Evolutionary conservation across 192 early-diverging fungal genomes (phyloP).

Genomic region (Phlyctochytrium planicorne): DNA sequence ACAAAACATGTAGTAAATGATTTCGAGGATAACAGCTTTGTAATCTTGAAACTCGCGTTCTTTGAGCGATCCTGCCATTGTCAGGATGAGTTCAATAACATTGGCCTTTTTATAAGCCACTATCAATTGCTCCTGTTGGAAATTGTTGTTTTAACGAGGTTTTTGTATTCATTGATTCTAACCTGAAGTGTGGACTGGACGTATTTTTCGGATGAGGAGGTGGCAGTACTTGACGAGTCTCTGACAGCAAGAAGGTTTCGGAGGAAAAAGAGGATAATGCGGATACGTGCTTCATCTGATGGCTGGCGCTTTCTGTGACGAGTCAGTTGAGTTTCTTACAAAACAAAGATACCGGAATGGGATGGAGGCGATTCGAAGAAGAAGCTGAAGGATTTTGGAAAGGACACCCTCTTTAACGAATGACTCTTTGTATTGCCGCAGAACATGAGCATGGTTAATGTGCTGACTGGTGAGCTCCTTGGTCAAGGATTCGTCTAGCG

Average conservation of each 20-base stretch:
- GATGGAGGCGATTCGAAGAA: no score
- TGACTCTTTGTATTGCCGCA: slow-evolving; percentile 72
- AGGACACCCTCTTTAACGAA: slow-evolving; percentile 61
- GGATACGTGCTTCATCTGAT: slow-evolving; percentile 61
- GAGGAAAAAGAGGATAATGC: slow-evolving; percentile 71
- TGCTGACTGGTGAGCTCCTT: slow-evolving; percentile 22
- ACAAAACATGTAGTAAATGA: slow-evolving; percentile 60
- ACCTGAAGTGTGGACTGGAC: slow-evolving; percentile 67
- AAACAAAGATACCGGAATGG: no score
- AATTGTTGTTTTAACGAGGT: background rate
- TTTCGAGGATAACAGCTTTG: slow-evolving; percentile 64
- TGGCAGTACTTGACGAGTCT: slow-evolving; percentile 61
- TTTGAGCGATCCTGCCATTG: slow-evolving; percentile 64
- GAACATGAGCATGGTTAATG: slow-evolving; percentile 41
- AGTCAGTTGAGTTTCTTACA: no score
- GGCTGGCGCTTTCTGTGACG: no score
- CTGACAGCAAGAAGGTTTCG: slow-evolving; percentile 80
- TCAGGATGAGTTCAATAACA: slow-evolving; percentile 67
- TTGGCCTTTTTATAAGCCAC: slow-evolving; percentile 56
- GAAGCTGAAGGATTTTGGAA: slow-evolving; percentile 46
- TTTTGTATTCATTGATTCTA: background rate
- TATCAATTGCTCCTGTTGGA: slow-evolving; percentile 63
- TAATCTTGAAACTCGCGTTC: slow-evolving; percentile 60
- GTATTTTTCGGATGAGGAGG: slow-evolving; percentile 54
- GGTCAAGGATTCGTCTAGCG: slow-evolving; percentile 53